These are phyloP conservation scores for Calonectria pseudoreteaudii DNA, from an alignment of 2,329 filamentous ascomycete species.

Conservation along the genomic window DNA sequence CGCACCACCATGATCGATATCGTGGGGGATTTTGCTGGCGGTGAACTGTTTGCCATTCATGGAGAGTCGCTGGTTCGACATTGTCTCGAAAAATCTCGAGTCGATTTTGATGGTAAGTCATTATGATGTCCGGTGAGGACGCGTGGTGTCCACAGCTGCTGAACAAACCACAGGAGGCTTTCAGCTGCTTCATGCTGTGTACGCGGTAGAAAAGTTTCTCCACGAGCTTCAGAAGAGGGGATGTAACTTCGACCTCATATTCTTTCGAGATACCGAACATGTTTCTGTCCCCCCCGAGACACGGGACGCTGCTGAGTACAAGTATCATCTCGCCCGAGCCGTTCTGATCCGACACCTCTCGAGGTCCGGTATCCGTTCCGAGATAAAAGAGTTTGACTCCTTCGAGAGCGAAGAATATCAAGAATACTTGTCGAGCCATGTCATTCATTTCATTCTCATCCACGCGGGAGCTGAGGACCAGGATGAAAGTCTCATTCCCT, in stretches of 20 bases:
- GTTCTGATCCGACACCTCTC: constrained; percentile 74
- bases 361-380: constrained; percentile 16
- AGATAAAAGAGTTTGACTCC: constrained; percentile 59
- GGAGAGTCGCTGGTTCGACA: constrained; percentile 78
- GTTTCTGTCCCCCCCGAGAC: constrained; percentile 64
- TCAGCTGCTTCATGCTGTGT: constrained; percentile 78
- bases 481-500: constrained; percentile 59
- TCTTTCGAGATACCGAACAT: constrained; percentile 69
- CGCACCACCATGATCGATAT: constrained; percentile 64
- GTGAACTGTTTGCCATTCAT: constrained; percentile 78
- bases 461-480: constrained; percentile 66
- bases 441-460: constrained; percentile 76
- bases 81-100: constrained; percentile 69
- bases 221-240: constrained; percentile 69
- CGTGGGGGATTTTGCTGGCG: constrained; percentile 80
- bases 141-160: neutral
- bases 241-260: constrained; percentile 78
- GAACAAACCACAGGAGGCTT: constrained; percentile 63
- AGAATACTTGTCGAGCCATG: constrained; percentile 64
- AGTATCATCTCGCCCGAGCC: constrained; percentile 72
- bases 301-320: constrained; percentile 45
- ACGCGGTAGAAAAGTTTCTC: constrained; percentile 76
- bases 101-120: constrained; percentile 69
- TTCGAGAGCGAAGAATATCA: constrained; percentile 62
- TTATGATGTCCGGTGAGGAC: neutral